Evolutionary conservation across 2,329 filamentous ascomycete species (phyloP).

Genomic region (Alternaria brassicae): DNA sequence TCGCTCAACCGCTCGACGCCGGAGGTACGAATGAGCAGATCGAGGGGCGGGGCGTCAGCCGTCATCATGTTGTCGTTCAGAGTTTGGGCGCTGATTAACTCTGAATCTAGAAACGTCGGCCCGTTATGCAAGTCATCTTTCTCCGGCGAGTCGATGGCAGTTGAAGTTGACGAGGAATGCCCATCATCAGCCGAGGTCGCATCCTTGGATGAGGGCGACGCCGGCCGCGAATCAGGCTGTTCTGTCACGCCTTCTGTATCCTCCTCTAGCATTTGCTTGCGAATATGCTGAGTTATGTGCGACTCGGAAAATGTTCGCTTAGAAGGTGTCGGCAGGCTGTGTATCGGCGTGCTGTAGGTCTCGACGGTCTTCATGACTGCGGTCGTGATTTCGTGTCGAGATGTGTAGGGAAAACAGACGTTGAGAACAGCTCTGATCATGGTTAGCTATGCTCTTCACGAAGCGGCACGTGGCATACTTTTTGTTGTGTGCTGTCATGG

Average conservation of each 20-base stretch:
- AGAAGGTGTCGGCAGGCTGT: slow-evolving; percentile 59
- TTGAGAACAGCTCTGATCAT: slow-evolving; percentile 71
- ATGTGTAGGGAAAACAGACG: slow-evolving; percentile 98
- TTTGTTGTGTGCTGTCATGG: slow-evolving; percentile 86
- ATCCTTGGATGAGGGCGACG: slow-evolving; percentile 48
- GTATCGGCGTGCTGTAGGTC: slow-evolving; percentile 78
- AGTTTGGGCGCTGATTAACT: slow-evolving; percentile 83
- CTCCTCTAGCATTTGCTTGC: slow-evolving; percentile 57
- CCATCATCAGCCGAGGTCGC: slow-evolving; percentile 37
- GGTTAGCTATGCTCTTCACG: slow-evolving; percentile 10
- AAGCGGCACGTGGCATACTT: slow-evolving; percentile 60
- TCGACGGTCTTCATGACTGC: slow-evolving; percentile 87
- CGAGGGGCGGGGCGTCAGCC: slow-evolving; percentile 81
- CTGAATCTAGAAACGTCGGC: slow-evolving; percentile 70
- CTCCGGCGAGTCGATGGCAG: slow-evolving; percentile 46
- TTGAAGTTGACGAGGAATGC: slow-evolving; percentile 48
- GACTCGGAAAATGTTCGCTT: slow-evolving; percentile 82
- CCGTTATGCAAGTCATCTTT: slow-evolving; percentile 35
- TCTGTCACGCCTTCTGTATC: slow-evolving; percentile 45
- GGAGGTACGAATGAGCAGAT: slow-evolving; percentile 90
- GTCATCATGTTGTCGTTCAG: slow-evolving; percentile 90
- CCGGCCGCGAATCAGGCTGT: slow-evolving; percentile 37
- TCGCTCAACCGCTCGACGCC: slow-evolving; percentile 92
- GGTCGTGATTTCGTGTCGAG: slow-evolving; percentile 90
- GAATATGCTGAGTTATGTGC: slow-evolving; percentile 85